phyloP scores from a whole-genome alignment of 441 rosid species.

The Populus tomentosa region DNA sequence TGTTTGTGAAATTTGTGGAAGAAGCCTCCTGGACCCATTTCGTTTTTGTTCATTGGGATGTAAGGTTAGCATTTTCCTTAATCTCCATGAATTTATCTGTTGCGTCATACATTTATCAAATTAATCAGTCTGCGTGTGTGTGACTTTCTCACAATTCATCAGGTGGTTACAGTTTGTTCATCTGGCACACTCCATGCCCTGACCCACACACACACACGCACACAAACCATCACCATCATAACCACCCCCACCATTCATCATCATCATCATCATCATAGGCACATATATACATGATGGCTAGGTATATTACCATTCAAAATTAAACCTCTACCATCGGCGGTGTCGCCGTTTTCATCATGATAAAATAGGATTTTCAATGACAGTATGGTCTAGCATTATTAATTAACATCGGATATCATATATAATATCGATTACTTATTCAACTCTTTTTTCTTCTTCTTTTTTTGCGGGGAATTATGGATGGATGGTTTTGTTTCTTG shows the following conservation, averaged over 20 bases:
- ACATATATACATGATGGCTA: not conserved
- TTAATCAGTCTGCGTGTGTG: too few relatives aligned
- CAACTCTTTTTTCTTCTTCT: too few relatives aligned
- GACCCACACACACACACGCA: slow-evolving; percentile 17
- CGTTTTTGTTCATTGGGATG: slow-evolving; percentile 82
- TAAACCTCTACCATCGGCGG: not conserved
- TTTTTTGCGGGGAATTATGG: too few relatives aligned
- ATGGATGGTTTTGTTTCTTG: too few relatives aligned
- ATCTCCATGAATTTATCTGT: slow-evolving; percentile 8
- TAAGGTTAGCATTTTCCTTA: slow-evolving; percentile 44
- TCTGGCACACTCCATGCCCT: slow-evolving; percentile 10
- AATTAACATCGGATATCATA: not conserved
- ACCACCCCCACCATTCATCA: slow-evolving; percentile 20
- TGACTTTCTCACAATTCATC: slow-evolving; percentile 4
- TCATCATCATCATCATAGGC: slow-evolving; percentile 4
- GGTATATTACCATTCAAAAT: not conserved
- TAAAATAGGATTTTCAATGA: not conserved
- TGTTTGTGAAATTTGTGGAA: slow-evolving; percentile 59
- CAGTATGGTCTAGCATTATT: not conserved
- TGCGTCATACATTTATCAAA: not conserved
- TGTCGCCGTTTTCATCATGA: slow-evolving; percentile 14
- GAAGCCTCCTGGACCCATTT: slow-evolving; percentile 59
- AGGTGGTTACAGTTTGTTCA: slow-evolving; percentile 15
- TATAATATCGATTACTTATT: too few relatives aligned
- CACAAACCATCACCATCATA: slow-evolving; percentile 28